Percentiles rank a stretch among this genome's conserved stretches.
phyloP scores from a whole-genome alignment of 2,329 filamentous ascomycete genomes.

The Stenocarpella maydis region DNA sequence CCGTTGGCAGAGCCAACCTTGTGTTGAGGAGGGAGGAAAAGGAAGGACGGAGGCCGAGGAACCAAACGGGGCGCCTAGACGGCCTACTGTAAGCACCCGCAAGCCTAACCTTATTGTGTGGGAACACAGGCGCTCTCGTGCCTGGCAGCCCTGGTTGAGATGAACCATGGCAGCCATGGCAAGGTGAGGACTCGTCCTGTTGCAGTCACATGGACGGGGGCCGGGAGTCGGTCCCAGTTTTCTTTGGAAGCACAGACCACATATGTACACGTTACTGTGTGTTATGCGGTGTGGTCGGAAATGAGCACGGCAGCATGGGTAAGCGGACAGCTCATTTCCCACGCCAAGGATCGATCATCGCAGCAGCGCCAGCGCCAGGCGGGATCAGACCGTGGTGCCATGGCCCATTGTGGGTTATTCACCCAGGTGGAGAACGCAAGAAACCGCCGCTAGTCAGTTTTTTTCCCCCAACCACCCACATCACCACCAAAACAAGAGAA shows the following conservation, averaged over 20 bases:
- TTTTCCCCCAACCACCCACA: no score
- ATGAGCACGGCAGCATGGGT: constrained; percentile 10
- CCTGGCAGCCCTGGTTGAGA: neutral
- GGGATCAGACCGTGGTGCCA: constrained; percentile 15
- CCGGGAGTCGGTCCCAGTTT: constrained; percentile 17
- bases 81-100: constrained; percentile 17
- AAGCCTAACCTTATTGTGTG: constrained; percentile 26
- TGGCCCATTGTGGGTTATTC: neutral
- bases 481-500: no score
- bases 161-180: no score
- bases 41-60: neutral
- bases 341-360: constrained; percentile 7
- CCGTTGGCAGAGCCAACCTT: no score
- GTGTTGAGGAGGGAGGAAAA: neutral
- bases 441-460: no score
- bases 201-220: constrained; percentile 11
- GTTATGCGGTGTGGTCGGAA: constrained; percentile 14
- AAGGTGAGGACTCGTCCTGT: neutral
- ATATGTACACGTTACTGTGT: no score
- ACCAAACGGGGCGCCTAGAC: neutral
- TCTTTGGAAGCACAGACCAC: neutral
- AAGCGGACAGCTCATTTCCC: constrained; percentile 20
- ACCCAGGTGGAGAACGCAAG: neutral
- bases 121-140: neutral
- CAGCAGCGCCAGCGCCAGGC: constrained; percentile 7